Percentiles rank a stretch among this genome's conserved stretches.
Evolutionary conservation across 1,139 yeast species (phyloP).

Genomic region (Taphrina wiesneri): DNA sequence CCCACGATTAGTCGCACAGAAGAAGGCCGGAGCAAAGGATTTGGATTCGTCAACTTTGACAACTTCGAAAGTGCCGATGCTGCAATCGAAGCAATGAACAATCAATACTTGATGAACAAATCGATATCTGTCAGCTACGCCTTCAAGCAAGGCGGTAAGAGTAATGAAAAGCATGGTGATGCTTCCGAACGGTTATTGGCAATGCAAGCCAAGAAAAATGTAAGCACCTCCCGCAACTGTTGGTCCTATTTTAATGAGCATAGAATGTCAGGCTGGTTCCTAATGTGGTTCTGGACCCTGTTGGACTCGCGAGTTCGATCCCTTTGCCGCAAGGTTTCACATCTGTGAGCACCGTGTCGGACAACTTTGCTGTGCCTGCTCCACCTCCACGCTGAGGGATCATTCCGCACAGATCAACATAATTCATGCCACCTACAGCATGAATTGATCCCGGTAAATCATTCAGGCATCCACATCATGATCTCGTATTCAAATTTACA

Average conservation of each 20-base stretch:
- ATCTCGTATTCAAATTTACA: too few relatives aligned
- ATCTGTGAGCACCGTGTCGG: background rate
- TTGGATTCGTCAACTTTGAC: conserved; percentile 64
- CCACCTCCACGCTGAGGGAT: conserved; percentile 7
- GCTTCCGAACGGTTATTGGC: conserved; percentile 72
- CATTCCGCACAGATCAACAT: background rate
- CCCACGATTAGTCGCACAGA: conserved; percentile 60
- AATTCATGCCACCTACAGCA: too few relatives aligned
- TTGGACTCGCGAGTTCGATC: background rate
- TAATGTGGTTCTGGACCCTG: background rate
- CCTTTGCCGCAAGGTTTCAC: conserved; percentile 1
- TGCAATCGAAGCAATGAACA: conserved; percentile 71
- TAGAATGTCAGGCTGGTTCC: conserved; percentile 14
- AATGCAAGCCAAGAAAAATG: conserved; percentile 57
- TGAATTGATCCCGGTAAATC: too few relatives aligned
- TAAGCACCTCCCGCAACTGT: background rate
- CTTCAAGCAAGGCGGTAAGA: conserved; percentile 54
- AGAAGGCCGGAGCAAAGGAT: conserved; percentile 59
- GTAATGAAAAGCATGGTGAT: conserved; percentile 73
- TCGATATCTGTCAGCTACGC: conserved; percentile 69
- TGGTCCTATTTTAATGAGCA: background rate
- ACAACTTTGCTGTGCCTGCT: conserved; percentile 1
- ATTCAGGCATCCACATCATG: too few relatives aligned
- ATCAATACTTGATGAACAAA: conserved; percentile 67
- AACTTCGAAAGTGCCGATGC: conserved; percentile 69